A percentile compares a stretch with the other conserved stretches of the same genome.
Conservation (phyloP, 2,329 filamentous ascomycete species). For the Sporothrix pseudoabietina region DNA sequence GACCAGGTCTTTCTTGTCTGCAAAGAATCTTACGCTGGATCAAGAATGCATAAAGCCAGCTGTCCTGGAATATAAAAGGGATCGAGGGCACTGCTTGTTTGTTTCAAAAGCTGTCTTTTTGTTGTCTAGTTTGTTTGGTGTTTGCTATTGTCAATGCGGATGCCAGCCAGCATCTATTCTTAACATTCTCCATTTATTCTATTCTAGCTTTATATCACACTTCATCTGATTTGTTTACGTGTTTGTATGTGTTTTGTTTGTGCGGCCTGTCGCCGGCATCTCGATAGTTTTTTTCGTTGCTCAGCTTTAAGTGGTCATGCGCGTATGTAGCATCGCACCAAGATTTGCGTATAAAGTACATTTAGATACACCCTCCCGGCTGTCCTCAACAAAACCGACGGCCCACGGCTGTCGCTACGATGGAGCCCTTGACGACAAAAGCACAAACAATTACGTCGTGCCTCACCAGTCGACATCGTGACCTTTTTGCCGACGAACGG, state of each 20-base stretch:
- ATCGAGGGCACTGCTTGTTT: background rate
- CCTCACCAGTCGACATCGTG: background rate
- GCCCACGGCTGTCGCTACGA: slow-evolving; percentile 13
- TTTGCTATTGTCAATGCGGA: slow-evolving; percentile 8
- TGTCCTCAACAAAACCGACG: slow-evolving; percentile 1
- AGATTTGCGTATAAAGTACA: no score
- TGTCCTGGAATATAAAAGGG: slow-evolving; percentile 2
- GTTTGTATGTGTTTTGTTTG: background rate
- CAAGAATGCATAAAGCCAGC: background rate
- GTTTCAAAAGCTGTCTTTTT: background rate
- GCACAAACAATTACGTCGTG: background rate
- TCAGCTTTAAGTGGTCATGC: background rate
- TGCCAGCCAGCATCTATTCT: background rate
- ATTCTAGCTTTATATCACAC: background rate
- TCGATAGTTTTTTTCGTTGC: background rate
- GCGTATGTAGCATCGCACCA: background rate
- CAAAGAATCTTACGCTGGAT: no score
- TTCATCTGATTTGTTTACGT: background rate
- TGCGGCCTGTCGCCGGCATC: background rate
- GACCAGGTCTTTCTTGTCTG: background rate
- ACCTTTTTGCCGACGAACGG: background rate
- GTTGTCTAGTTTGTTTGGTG: background rate
- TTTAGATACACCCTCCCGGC: background rate
- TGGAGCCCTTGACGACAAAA: background rate
- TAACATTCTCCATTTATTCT: background rate